phyloP scores from a whole-genome alignment of 305 asterid genomes.

The Fraxinus angustifolia region DNA sequence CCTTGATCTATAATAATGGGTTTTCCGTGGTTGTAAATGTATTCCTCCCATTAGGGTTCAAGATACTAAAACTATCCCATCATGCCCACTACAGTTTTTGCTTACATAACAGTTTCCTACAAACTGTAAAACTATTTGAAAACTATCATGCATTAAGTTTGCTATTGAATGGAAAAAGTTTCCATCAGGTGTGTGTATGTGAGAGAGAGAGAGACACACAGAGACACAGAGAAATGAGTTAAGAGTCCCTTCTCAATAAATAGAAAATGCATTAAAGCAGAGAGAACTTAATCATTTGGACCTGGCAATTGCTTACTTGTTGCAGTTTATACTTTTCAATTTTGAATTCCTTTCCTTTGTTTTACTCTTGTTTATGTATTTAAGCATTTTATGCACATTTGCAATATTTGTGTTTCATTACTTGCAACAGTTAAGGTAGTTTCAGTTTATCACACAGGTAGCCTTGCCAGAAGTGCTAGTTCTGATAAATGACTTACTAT shows the following conservation, averaged over 20 bases:
- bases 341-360: neutral
- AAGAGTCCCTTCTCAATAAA: neutral
- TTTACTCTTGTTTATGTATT: neutral
- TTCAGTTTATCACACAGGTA: neutral
- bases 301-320: neutral
- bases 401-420: neutral
- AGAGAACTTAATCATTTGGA: neutral
- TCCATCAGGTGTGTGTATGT: neutral
- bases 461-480: neutral
- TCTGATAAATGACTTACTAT: conserved; percentile 3
- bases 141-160: neutral
- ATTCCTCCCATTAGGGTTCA: neutral
- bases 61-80: neutral
- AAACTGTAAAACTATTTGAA: neutral
- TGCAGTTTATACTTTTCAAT: neutral
- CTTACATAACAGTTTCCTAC: neutral
- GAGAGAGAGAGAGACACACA: neutral
- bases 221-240: neutral
- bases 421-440: neutral
- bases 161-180: neutral
- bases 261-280: neutral
- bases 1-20: neutral
- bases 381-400: neutral
- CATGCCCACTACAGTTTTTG: neutral
- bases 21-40: neutral